These are phyloP conservation scores for Cordia subcordata DNA, from an alignment of 257 asterid species.

Conservation along the genomic window DNA sequence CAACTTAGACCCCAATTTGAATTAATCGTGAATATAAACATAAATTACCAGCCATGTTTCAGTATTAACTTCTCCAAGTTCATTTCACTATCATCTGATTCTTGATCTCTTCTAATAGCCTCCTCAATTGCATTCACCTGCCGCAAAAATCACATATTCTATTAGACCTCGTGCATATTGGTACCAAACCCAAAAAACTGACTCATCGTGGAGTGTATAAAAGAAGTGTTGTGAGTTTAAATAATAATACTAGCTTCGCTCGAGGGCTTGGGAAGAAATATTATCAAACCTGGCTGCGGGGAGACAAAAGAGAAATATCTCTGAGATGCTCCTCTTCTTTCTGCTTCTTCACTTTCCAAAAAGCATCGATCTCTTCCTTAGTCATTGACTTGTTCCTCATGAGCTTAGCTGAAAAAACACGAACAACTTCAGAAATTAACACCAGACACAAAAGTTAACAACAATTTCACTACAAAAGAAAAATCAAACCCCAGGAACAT, in stretches of 20 bases:
- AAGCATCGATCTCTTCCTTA: conserved; percentile 58
- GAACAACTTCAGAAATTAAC: not conserved
- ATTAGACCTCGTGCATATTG: too few relatives aligned
- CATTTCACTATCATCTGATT: conserved; percentile 18
- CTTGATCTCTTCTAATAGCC: conserved; percentile 7
- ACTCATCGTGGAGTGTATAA: too few relatives aligned
- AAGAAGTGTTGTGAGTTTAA: too few relatives aligned
- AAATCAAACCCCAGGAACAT: conserved; percentile 3
- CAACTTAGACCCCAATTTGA: too few relatives aligned
- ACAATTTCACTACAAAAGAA: too few relatives aligned
- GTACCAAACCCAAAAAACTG: too few relatives aligned
- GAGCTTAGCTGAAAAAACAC: conserved; percentile 29
- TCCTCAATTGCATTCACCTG: conserved; percentile 37
- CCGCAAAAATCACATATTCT: not conserved
- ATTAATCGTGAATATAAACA: too few relatives aligned
- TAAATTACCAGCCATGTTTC: conserved; percentile 71
- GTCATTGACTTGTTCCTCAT: conserved; percentile 68
- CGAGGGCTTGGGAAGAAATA: too few relatives aligned
- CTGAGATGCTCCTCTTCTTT: conserved; percentile 67
- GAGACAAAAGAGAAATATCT: conserved; percentile 54
- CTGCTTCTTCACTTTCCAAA: conserved; percentile 62
- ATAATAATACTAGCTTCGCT: too few relatives aligned
- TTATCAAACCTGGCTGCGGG: conserved; percentile 38
- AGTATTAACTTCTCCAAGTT: conserved; percentile 40
- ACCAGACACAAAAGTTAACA: not conserved